phyloP scores from a whole-genome alignment of 768 basidiomycete species.

The Astraeus odoratus region DNA sequence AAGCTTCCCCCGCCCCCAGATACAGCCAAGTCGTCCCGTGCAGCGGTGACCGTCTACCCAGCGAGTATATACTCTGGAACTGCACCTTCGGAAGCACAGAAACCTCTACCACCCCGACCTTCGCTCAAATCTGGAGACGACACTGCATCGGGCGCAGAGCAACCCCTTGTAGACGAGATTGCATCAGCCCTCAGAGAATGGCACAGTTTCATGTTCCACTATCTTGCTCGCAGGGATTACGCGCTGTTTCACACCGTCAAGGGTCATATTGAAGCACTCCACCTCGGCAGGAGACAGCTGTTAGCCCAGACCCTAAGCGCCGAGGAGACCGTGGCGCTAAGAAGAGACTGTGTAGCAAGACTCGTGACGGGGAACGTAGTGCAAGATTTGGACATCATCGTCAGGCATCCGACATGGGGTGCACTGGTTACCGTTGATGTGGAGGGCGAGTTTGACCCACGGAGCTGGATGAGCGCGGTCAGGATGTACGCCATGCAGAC shows the following conservation, averaged over 20 bases:
- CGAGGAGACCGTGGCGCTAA: constrained; percentile 78
- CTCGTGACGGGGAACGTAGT: constrained; percentile 87
- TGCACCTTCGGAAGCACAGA: constrained; percentile 57
- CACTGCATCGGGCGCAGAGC: constrained; percentile 70
- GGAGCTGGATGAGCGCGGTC: constrained; percentile 84
- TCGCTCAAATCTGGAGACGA: constrained; percentile 95
- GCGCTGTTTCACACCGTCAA: constrained; percentile 79
- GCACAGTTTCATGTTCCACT: constrained; percentile 87
- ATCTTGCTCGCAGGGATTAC: constrained; percentile 86
- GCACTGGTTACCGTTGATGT: constrained; percentile 86
- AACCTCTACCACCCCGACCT: constrained; percentile 83
- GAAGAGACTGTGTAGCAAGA: constrained; percentile 80
- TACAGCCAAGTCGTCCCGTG: constrained; percentile 65
- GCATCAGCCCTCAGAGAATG: constrained; percentile 95
- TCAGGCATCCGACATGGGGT: constrained; percentile 91
- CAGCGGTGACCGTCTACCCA: constrained; percentile 66
- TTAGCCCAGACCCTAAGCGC: constrained; percentile 79
- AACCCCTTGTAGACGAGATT: constrained; percentile 96
- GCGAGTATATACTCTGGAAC: constrained; percentile 70
- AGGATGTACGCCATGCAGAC: constrained; percentile 91
- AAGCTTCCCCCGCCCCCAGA: constrained; percentile 70
- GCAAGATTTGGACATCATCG: constrained; percentile 91
- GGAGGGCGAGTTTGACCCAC: constrained; percentile 71
- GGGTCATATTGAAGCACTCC: constrained; percentile 85
- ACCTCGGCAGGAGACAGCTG: constrained; percentile 86